Base-by-base conservation (phyloP, 768 basidiomycete species). In the Trametes sanguinea region DNA sequence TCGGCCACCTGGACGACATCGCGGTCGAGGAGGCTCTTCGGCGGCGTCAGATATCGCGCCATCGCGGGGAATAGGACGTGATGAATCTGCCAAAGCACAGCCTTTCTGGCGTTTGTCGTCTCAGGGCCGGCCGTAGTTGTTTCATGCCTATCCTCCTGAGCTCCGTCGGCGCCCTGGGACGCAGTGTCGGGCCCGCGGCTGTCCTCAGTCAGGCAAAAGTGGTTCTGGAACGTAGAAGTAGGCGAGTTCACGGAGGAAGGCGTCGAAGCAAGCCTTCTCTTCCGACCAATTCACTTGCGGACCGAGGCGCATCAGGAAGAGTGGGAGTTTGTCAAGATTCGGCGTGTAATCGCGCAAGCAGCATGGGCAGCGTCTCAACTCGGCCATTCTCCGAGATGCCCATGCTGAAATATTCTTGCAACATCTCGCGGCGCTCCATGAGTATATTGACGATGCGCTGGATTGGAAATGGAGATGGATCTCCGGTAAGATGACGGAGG, bases 211-310 rank as follows among this genome's bases (percentile, higher is more conserved):
- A 4, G 76, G 68, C 0, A 71, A 59, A 1, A 80, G 67, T 3
- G 84, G 84, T 43, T 86, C 84, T 1, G 94, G 91, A 0, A 86
- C 82, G 72, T 97, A 94, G 76, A 98, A 98, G 72, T 85, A 92
- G 2, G 95, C 94, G 6, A 99, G 79, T 73, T 99, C 97, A 39
- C 88, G 86, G 32, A 96, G 78, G 71, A 98, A 90, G 0, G 86
- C 83, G 17, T 84, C 81, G 71, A 99, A 98, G 70, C 97, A 99
- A 61, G 85, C 88, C 32, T 78, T 78, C 71, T 99, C 97, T 0
- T 83, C 80, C 17, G 81, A 80, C 97, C 97, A 99, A 68, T 95
- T 80, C 30, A 98, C 94, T 91, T 98, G 89, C n/a, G 94, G 92
- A 0, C 94, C 95, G 6, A 97, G 83, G 44, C 94, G 83, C 87